phyloP scores from a whole-genome alignment of 164 flowering plant species.

The Vitis riparia region DNA sequence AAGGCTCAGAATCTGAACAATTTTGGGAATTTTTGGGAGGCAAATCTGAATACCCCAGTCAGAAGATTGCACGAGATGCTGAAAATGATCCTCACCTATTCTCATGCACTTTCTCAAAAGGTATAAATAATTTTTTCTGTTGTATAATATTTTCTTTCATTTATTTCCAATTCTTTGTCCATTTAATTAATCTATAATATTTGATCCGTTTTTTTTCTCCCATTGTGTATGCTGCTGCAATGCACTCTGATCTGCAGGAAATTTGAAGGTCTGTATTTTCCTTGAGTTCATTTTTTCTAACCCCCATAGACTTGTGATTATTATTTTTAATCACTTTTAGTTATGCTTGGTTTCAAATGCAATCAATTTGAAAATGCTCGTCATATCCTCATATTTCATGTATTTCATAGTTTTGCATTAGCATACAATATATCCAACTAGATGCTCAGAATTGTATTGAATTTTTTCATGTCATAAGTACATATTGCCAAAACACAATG shows the following conservation, averaged over 20 bases:
- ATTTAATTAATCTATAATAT: conserved; percentile 9
- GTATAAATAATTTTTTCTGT: conserved; percentile 30
- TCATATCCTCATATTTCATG: not conserved
- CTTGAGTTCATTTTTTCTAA: conserved; percentile 3
- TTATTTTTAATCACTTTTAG: not conserved
- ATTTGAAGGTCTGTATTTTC: conserved; percentile 67
- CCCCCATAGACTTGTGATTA: too few relatives aligned
- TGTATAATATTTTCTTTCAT: not conserved
- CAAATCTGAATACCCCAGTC: conserved; percentile 82
- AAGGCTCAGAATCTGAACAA: conserved; percentile 86
- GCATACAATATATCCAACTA: not conserved
- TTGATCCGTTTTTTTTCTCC: conserved; percentile 5
- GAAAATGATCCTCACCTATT: conserved; percentile 95
- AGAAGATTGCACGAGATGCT: conserved; percentile 66
- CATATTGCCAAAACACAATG: too few relatives aligned
- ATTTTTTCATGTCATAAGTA: not conserved
- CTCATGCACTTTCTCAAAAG: conserved; percentile 72
- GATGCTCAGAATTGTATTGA: not conserved
- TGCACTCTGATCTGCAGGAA: conserved; percentile 50
- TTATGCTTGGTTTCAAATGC: conserved; percentile 7
- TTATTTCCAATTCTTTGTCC: not conserved
- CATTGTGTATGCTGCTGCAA: conserved; percentile 9
- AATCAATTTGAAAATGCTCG: not conserved
- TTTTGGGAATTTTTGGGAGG: conserved; percentile 94
- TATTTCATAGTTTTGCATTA: not conserved